Evolutionary conservation across 805 yeast genomes (phyloP), one percentile per base, ranked within the genome.

Genomic region (Candida oleophila): DNA sequence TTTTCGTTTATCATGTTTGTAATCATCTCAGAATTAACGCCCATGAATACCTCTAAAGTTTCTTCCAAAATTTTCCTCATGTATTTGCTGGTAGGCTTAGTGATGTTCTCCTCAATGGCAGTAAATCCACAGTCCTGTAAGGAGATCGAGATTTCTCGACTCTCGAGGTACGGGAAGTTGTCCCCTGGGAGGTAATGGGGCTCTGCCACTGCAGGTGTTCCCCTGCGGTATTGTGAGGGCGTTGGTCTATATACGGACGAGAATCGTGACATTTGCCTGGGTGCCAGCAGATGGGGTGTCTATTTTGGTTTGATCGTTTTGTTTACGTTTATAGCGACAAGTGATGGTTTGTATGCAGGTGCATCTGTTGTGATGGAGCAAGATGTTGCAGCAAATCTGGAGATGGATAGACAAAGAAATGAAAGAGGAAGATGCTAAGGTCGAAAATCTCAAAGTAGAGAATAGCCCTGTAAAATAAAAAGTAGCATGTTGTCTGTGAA

Each of bases 81-180:
- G 55, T 75, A 83, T 43, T 73, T 75, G 9, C 81, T 69, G 1
- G 82, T 76, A 9, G 92, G 92, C 53, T 72, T 77, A 4, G 67
- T 50, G 1, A 85, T 69, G 43, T 76, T 71, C 30, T 83, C 89
- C 51, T 82, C 88, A 16, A 78, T 74, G 0, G 81, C 86, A 11
- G 71, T 61, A 35, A 85, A 78, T 47, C 81, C 83, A 59, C 87
- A 82, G 46, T 80, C 80, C 49, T 78, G 81, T 32, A 85, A 64
- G 55, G 85, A 81, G 9, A 71, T 64, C 1, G 82, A 76, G 18
- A 85, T 69, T 55, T 85, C 89, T 34, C 76, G 67, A 36, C 75
- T 61, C 21, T 81, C 86, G n/a, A 85, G 69, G 3, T 83, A 52
- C 0, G 89, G 89, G 59, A 84, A 85, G 25, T 75, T 73, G 53